Conservation (phyloP, 306 rosid species). For the Vigna angularis region DNA sequence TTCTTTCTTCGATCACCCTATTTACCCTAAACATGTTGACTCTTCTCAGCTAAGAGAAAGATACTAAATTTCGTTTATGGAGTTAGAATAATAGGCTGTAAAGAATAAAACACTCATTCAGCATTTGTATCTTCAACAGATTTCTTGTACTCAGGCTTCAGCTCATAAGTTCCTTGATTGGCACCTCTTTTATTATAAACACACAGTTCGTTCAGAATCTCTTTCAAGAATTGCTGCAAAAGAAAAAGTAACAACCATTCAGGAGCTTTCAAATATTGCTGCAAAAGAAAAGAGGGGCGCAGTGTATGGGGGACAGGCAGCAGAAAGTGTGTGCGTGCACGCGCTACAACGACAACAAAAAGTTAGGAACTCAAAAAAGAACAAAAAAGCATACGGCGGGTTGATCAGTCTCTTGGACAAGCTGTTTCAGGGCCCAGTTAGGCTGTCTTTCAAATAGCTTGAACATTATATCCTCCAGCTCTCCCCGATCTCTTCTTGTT, state of each 20-base stretch:
- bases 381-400: constrained; percentile 72
- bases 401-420: constrained; percentile 97
- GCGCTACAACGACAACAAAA: neutral
- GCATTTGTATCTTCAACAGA: constrained; percentile 78
- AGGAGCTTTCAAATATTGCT: constrained; percentile 95
- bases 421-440: constrained; percentile 98
- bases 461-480: constrained; percentile 97
- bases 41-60: constrained; percentile 33
- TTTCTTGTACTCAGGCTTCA: constrained; percentile 98
- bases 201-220: constrained; percentile 92
- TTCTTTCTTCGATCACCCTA: constrained; percentile 27
- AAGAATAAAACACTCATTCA: constrained; percentile 53
- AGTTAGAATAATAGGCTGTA: constrained; percentile 2
- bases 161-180: constrained; percentile 98
- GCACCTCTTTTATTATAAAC: constrained; percentile 98
- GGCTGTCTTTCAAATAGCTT: constrained; percentile 97
- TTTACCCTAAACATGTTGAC: constrained; percentile 21
- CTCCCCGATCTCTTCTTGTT: constrained; percentile 97
- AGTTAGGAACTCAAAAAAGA: neutral
- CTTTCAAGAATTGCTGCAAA: constrained; percentile 98
- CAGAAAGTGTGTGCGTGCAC: neutral
- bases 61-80: neutral
- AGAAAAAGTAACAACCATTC: constrained; percentile 60
- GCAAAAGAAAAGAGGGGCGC: constrained; percentile 40
- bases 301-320: neutral